Evolutionary conservation across 2,329 filamentous ascomycete species (phyloP).

Genomic region (Reticulascus tulasneorum): DNA sequence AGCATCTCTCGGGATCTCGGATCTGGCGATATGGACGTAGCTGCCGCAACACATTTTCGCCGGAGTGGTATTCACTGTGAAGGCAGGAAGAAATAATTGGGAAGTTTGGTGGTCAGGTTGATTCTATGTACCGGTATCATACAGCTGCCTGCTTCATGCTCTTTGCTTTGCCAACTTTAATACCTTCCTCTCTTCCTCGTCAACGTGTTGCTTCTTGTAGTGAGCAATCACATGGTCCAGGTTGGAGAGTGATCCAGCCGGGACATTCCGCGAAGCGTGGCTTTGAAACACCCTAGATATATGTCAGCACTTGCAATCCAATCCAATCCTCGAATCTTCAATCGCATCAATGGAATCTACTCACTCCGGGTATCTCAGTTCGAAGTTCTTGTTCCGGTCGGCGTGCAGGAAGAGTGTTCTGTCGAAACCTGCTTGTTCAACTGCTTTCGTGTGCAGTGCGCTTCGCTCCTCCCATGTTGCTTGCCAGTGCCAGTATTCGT

Average conservation of each 20-base stretch:
- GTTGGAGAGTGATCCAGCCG: conserved; percentile 50
- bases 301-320: conserved; percentile 19
- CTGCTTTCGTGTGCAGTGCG: conserved; percentile 44
- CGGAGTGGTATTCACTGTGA: too few species aligned
- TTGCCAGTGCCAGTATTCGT: conserved; percentile 41
- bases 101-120: too few species aligned
- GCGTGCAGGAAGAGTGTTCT: conserved; percentile 49
- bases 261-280: conserved; percentile 49
- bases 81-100: too few species aligned
- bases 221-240: conserved; percentile 55
- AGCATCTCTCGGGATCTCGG: too few species aligned
- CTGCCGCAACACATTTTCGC: too few species aligned
- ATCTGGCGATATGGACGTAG: too few species aligned
- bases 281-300: conserved; percentile 43
- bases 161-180: conserved; percentile 28
- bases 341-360: conserved; percentile 21
- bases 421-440: conserved; percentile 56
- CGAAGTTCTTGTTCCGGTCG: conserved; percentile 37
- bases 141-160: conserved; percentile 9
- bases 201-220: conserved; percentile 50
- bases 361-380: conserved; percentile 56
- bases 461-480: conserved; percentile 51
- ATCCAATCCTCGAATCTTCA: too few species aligned
- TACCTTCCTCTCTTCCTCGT: conserved; percentile 53
- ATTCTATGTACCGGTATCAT: conserved; percentile 16